Base-by-base conservation (phyloP, 345 rosid species). In the Aquilaria sinensis region DNA sequence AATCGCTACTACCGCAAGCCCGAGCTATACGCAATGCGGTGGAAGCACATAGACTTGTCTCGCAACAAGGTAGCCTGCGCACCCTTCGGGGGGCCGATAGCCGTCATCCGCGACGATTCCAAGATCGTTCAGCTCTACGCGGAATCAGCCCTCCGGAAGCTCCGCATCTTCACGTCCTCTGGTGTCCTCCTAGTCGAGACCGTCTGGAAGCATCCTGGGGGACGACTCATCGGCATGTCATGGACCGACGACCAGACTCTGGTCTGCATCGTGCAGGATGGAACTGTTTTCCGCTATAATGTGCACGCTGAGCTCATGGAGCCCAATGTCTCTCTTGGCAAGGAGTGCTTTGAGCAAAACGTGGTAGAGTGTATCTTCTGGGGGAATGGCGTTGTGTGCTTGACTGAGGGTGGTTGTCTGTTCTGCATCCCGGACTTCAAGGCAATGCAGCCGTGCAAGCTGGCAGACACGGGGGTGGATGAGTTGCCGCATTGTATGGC, bases 51-150 rank as follows among this genome's bases (percentile, higher is more conserved):
- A 9, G 99, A 94, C 70, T 76, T 94, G 57, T 72, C 80, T 46
- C 96, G 96, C 33, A 86, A 94, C 82, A 94, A 85, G 73, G 91
- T 90, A 43, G 99, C 99, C 14, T 87, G 96, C 76, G 97, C 96
- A 6, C 85, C 96, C 0, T 94, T 77, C 67, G 96, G 99, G 11
- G 96, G 97, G 10, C 97, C 99, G 3, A 80, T 90, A 47, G 97
- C 99, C 45, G 81, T 90, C 23, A 94, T 94, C 79, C 88, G 97
- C 16, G 99, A 94, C 64, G 99, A 94, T 69, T 90, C 99, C 31
- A 94, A 94, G 88, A 94, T 94, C 68, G 99, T 94, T 41, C 99
- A 94, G 72, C 91, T 94, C 48, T 85, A 90, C 70, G 88, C 96
- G 10, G 97, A 94, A 57, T 94, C 99, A n/a, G 97, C 99, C 53